These are phyloP conservation scores for Aspergillus conjunctus DNA, from an alignment of 495 filamentous ascomycete species.

Conservation along the genomic window DNA sequence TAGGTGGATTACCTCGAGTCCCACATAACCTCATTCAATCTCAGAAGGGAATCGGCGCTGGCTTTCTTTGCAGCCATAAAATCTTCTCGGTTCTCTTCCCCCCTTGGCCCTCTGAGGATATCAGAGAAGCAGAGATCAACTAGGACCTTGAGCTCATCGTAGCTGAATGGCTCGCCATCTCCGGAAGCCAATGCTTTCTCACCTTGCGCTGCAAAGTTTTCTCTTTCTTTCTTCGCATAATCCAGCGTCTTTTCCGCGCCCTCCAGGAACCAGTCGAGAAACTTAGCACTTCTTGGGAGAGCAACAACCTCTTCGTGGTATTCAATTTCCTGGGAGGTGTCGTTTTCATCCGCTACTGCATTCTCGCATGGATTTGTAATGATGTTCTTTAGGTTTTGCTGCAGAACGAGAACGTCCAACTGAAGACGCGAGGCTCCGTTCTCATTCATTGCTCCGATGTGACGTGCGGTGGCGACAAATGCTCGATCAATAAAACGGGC, in stretches of 20 bases:
- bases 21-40: slow-evolving; percentile 83
- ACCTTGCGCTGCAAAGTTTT: slow-evolving; percentile 39
- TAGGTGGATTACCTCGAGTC: slow-evolving; percentile 43
- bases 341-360: slow-evolving; percentile 10
- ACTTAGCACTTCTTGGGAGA: slow-evolving; percentile 70
- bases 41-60: slow-evolving; percentile 72
- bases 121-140: slow-evolving; percentile 88
- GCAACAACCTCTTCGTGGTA: slow-evolving; percentile 55
- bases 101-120: slow-evolving; percentile 55
- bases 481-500: slow-evolving; percentile 68
- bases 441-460: slow-evolving; percentile 70
- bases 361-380: slow-evolving; percentile 43
- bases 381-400: slow-evolving; percentile 93
- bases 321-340: slow-evolving; percentile 14
- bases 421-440: slow-evolving; percentile 79
- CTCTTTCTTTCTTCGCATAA: slow-evolving; percentile 61
- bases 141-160: slow-evolving; percentile 82
- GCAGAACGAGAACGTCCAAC: slow-evolving; percentile 88
- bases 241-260: slow-evolving; percentile 72
- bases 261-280: slow-evolving; percentile 76
- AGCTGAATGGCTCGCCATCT: slow-evolving; percentile 60
- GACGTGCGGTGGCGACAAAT: slow-evolving; percentile 64
- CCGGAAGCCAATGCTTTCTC: slow-evolving; percentile 41
- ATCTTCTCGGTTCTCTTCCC: slow-evolving; percentile 71
- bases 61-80: slow-evolving; percentile 71